Percentiles rank a stretch among this genome's conserved stretches.
Evolutionary conservation across 2,329 filamentous ascomycete genomes (phyloP).

Genomic region (Pestalotiopsis sp.): DNA sequence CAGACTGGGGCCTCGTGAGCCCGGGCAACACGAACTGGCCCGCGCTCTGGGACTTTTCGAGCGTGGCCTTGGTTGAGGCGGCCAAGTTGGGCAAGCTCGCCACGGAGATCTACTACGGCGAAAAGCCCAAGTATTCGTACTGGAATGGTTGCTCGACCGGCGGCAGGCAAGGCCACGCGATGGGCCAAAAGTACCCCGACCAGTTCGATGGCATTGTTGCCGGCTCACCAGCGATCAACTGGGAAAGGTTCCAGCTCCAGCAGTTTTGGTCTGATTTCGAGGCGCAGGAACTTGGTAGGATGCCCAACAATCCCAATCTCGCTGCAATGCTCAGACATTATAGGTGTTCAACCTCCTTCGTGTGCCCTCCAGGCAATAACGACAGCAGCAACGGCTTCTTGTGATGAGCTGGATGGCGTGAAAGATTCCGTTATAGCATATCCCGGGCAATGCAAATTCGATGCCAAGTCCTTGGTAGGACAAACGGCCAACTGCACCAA

Average conservation of each 20-base stretch:
- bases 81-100: slow-evolving; percentile 2
- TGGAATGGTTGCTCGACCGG: slow-evolving; percentile 61
- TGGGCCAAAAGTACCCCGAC: slow-evolving; percentile 52
- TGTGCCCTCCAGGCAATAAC: slow-evolving; percentile 6
- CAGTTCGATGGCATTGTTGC: slow-evolving; percentile 61
- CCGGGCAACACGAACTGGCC: slow-evolving; percentile 7
- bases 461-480: background rate
- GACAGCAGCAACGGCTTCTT: slow-evolving; percentile 19
- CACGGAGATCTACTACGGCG: slow-evolving; percentile 1
- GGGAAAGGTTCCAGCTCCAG: background rate
- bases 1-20: slow-evolving; percentile 10
- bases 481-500: background rate
- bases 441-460: slow-evolving; percentile 3
- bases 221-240: slow-evolving; percentile 41
- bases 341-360: background rate
- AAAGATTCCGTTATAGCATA: slow-evolving; percentile 39
- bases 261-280: slow-evolving; percentile 6
- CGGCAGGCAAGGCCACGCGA: slow-evolving; percentile 58
- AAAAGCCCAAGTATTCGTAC: slow-evolving; percentile 39
- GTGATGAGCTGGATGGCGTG: slow-evolving; percentile 43
- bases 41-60: slow-evolving; percentile 5
- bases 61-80: slow-evolving; percentile 2
- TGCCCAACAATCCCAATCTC: background rate
- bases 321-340: background rate
- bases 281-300: background rate